Evolutionary conservation across 1,284 basidiomycete genomes (phyloP).

Genomic region (Cutaneotrichosporon daszewskae): DNA sequence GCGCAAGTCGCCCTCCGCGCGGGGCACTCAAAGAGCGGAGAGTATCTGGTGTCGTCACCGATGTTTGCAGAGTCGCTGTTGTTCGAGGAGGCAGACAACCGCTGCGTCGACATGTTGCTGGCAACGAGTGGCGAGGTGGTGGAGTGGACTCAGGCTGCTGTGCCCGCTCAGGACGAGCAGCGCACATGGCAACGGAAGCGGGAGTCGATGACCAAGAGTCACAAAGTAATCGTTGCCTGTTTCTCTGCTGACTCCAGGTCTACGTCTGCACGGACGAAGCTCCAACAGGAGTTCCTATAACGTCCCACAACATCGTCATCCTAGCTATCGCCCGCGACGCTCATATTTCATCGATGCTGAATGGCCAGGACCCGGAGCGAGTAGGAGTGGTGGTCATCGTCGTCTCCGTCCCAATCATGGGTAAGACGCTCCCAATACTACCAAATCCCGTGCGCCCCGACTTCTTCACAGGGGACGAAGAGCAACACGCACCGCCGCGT

Average conservation of each 20-base stretch:
- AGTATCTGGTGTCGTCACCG: too few relatives aligned
- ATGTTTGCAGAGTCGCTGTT: too few relatives aligned
- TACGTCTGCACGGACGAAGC: slow-evolving; percentile 17
- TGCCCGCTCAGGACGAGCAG: too few relatives aligned
- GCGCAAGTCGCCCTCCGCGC: not conserved
- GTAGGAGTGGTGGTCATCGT: slow-evolving; percentile 14
- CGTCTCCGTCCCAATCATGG: slow-evolving; percentile 16
- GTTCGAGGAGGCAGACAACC: not conserved
- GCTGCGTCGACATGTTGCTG: not conserved
- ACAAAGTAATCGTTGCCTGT: too few relatives aligned
- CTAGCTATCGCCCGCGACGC: slow-evolving; percentile 6
- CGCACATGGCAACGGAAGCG: too few relatives aligned
- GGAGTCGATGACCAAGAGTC: too few relatives aligned
- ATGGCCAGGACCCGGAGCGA: slow-evolving; percentile 2
- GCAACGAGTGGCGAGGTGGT: too few relatives aligned
- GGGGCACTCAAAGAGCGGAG: too few relatives aligned
- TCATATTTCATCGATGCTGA: slow-evolving; percentile 7
- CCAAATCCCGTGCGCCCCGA: slow-evolving; percentile 26
- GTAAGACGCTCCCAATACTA: slow-evolving; percentile 3
- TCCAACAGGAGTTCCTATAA: not conserved
- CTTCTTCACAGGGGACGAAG: slow-evolving; percentile 4
- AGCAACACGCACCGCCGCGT: not conserved
- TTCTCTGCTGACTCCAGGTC: slow-evolving; percentile 14
- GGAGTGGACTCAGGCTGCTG: too few relatives aligned
- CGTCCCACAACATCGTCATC: slow-evolving; percentile 18